Percentiles rank a stretch among this genome's conserved stretches.
These are phyloP conservation scores for Xylariales sp. DNA, from an alignment of 2,329 filamentous ascomycete genomes.

Conservation along the genomic window DNA sequence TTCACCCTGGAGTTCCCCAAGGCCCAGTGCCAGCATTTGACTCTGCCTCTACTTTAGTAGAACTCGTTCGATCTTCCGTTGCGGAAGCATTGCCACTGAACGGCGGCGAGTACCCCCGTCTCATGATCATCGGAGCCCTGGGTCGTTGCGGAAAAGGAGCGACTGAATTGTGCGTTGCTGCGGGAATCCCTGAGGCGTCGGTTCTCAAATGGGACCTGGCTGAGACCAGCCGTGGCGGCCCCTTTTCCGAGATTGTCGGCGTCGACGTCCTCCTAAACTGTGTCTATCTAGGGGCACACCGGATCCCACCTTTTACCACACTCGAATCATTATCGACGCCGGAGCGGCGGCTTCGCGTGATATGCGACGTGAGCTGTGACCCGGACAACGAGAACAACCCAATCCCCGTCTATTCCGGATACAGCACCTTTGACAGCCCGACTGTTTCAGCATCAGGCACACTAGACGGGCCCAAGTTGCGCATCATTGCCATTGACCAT, in stretches of 20 bases:
- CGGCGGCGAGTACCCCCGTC: conserved; percentile 14
- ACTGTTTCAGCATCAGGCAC: conserved; percentile 12
- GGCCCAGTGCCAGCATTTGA: conserved; percentile 20
- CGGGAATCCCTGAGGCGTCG: conserved; percentile 15
- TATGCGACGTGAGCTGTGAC: conserved; percentile 25
- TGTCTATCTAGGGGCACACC: conserved; percentile 22
- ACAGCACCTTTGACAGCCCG: conserved; percentile 20
- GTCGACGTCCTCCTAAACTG: conserved; percentile 28
- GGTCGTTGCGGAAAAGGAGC: conserved; percentile 30
- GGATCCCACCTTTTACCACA: conserved; percentile 25
- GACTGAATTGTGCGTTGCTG: neutral
- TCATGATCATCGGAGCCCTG: conserved; percentile 29
- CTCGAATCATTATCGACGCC: conserved; percentile 15
- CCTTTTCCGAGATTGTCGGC: conserved; percentile 26
- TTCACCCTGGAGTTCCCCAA: conserved; percentile 22
- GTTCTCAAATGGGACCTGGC: conserved; percentile 28
- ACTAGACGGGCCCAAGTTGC: conserved; percentile 16
- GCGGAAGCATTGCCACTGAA: conserved; percentile 18
- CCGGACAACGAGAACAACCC: conserved; percentile 27
- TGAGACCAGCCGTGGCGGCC: conserved; percentile 24
- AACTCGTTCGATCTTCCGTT: conserved; percentile 7
- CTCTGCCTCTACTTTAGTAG: conserved; percentile 13
- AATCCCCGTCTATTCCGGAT: conserved; percentile 25
- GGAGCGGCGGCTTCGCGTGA: conserved; percentile 26
- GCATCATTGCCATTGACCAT: conserved; percentile 26